Percentiles rank a stretch among this genome's conserved stretches.
Conservation (phyloP, 164 flowering plant genomes). For the Santalum album region DNA sequence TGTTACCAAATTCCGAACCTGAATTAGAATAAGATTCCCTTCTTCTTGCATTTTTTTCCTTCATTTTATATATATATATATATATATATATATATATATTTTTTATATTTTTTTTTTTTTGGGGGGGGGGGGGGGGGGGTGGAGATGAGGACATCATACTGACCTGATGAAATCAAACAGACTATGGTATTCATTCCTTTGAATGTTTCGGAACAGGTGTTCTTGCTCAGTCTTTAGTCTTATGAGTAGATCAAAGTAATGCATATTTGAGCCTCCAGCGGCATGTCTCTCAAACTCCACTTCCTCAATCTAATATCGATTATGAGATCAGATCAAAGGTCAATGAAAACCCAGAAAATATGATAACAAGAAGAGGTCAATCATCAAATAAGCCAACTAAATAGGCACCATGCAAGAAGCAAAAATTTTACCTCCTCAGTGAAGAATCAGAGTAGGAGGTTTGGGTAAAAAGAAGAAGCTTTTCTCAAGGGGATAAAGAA, state of each 20-base stretch:
- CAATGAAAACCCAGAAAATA: not conserved
- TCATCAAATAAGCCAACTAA: not conserved
- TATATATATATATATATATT: no score
- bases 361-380: not conserved
- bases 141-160: slow-evolving; percentile 8
- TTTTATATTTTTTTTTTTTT: no score
- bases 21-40: not conserved
- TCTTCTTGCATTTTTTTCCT: not conserved
- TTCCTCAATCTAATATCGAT: slow-evolving; percentile 58
- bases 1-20: not conserved
- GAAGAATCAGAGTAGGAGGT: slow-evolving; percentile 97
- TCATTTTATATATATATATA: no score
- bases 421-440: slow-evolving; percentile 67
- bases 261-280: slow-evolving; percentile 95
- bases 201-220: slow-evolving; percentile 89
- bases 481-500: slow-evolving; percentile 91
- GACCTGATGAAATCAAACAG: slow-evolving; percentile 84
- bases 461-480: slow-evolving; percentile 96
- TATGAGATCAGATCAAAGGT: not conserved
- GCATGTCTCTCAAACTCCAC: slow-evolving; percentile 96
- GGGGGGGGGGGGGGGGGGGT: no score
- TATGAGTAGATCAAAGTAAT: slow-evolving; percentile 89
- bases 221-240: slow-evolving; percentile 79
- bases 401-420: not conserved
- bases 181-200: slow-evolving; percentile 86